Percentiles rank a stretch among this genome's conserved stretches.
Conservation (phyloP, 2,329 filamentous ascomycete species). For the Tolypocladium album region DNA sequence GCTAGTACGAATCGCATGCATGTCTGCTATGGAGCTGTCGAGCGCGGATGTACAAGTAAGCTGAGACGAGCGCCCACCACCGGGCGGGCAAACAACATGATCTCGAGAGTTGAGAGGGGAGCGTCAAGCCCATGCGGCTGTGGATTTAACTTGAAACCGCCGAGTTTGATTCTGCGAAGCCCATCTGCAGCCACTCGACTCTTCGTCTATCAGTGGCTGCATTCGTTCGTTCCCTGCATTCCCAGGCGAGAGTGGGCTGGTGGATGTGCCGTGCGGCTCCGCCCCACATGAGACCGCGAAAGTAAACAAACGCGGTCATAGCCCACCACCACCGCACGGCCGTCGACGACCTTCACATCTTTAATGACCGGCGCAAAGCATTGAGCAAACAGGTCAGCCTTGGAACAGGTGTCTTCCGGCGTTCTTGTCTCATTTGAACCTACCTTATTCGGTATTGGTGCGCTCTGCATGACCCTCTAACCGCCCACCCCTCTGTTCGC, state of each 20-base stretch:
- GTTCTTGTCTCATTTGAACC: background rate
- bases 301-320: slow-evolving; percentile 21
- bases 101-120: no score
- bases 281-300: slow-evolving; percentile 7
- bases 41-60: no score
- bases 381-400: background rate
- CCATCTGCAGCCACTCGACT: background rate
- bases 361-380: background rate
- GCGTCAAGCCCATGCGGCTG: background rate
- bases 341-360: background rate
- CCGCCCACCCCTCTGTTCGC: background rate
- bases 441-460: background rate
- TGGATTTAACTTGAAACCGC: background rate
- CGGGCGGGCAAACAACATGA: no score
- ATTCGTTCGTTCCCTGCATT: background rate
- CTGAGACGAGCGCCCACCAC: no score
- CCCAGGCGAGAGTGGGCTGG: background rate
- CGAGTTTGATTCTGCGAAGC: background rate
- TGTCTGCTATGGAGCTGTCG: no score
- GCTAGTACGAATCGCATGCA: background rate
- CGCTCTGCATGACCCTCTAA: slow-evolving; percentile 2
- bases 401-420: background rate
- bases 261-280: background rate
- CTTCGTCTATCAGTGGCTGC: background rate
- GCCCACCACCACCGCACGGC: background rate